Conservation (phyloP, 2,329 filamentous ascomycete genomes). For the Xylariomycetidae sp. region DNA sequence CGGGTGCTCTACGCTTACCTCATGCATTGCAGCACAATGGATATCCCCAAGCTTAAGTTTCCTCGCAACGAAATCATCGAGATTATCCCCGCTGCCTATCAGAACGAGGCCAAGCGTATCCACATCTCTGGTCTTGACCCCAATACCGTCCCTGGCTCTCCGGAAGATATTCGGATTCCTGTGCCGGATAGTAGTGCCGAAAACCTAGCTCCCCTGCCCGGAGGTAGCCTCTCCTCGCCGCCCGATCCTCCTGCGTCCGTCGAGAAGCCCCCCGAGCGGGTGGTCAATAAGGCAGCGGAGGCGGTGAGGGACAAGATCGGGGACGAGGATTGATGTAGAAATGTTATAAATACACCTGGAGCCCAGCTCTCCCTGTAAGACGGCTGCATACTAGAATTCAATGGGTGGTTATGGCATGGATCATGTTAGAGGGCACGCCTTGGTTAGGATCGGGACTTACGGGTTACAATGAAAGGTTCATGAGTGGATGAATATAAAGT, state of each 20-base stretch:
- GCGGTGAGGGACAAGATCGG: constrained; percentile 27
- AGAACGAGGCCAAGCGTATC: constrained; percentile 90
- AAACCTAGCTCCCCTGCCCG: constrained; percentile 39
- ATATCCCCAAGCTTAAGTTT: constrained; percentile 90
- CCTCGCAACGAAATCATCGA: constrained; percentile 97
- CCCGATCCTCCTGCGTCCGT: constrained; percentile 32
- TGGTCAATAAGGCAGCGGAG: constrained; percentile 25
- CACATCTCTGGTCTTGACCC: constrained; percentile 68
- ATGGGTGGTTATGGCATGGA: too few relatives aligned
- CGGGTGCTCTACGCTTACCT: constrained; percentile 95
- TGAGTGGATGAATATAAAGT: too few relatives aligned
- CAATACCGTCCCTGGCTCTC: constrained; percentile 68
- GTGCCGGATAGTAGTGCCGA: constrained; percentile 48
- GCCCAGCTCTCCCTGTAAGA: too few relatives aligned
- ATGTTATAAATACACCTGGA: too few relatives aligned
- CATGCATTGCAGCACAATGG: constrained; percentile 95
- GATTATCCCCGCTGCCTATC: constrained; percentile 95
- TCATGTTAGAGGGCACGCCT: too few relatives aligned
- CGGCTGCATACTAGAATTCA: too few relatives aligned
- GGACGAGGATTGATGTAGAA: constrained; percentile 23
- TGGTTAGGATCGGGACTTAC: too few relatives aligned
- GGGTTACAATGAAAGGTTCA: too few relatives aligned
- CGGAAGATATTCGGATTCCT: constrained; percentile 76
- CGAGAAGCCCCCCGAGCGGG: constrained; percentile 24
- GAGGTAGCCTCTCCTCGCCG: constrained; percentile 44